A percentile compares a stretch with the other conserved stretches of the same genome.
Evolutionary conservation across 495 filamentous ascomycete genomes (phyloP).

Genomic region (Cercophora samala): DNA sequence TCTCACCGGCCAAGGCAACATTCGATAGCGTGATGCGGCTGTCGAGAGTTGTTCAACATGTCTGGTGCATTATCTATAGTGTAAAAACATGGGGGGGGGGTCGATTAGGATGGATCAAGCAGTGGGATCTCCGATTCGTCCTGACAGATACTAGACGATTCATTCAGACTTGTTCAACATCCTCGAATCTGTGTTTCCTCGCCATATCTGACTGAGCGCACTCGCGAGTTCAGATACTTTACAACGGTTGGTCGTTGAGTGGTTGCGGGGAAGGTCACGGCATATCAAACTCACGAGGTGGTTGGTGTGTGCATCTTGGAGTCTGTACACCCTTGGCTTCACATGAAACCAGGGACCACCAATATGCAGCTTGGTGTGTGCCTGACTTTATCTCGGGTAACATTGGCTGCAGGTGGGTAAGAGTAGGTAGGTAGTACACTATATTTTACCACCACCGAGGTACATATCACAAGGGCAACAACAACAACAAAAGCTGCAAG

Average conservation of each 20-base stretch:
- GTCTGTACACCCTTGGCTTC: neutral
- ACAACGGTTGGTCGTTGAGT: neutral
- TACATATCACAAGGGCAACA: too few relatives aligned
- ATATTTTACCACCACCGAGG: neutral
- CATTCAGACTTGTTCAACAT: neutral
- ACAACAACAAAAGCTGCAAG: too few relatives aligned
- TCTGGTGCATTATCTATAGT: neutral
- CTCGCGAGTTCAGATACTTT: too few relatives aligned
- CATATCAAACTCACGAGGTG: neutral
- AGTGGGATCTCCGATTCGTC: slow-evolving; percentile 5
- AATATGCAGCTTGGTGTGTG: neutral
- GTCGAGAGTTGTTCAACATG: neutral
- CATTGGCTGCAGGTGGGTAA: neutral
- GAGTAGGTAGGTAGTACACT: neutral
- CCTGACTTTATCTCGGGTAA: neutral
- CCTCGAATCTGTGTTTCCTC: neutral
- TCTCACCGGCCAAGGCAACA: neutral
- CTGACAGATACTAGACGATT: neutral
- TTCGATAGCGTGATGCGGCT: neutral
- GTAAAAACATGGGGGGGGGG: neutral
- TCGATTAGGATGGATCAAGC: neutral
- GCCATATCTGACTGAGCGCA: neutral
- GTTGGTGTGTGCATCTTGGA: neutral
- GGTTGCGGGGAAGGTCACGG: neutral
- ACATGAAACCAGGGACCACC: neutral